These are phyloP conservation scores for Alternaria angustiovoidea DNA, from an alignment of 2,329 filamentous ascomycete species.

Conservation along the genomic window DNA sequence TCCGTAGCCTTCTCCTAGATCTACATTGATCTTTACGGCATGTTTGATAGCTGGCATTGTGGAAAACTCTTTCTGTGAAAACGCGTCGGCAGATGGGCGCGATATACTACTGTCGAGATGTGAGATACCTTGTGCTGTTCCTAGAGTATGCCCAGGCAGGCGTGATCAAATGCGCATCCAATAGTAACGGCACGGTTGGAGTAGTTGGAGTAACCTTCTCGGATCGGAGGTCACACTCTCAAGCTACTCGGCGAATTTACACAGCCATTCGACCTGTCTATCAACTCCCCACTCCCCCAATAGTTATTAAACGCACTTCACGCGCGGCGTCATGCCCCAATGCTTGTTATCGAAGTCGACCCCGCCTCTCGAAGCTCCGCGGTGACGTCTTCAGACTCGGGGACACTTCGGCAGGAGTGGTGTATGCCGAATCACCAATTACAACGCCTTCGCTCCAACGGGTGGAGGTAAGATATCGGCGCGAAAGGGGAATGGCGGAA, in stretches of 20 bases:
- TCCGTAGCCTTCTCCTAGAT: slow-evolving; percentile 63
- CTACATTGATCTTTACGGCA: slow-evolving; percentile 58
- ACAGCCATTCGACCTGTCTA: neutral
- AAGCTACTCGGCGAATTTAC: neutral
- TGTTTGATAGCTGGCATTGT: neutral
- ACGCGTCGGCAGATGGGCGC: neutral
- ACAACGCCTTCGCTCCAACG: slow-evolving; percentile 8
- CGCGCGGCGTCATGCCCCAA: slow-evolving; percentile 21
- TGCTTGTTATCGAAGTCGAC: slow-evolving; percentile 19
- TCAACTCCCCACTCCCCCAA: neutral
- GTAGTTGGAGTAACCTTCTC: slow-evolving; percentile 3
- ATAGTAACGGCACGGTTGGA: neutral
- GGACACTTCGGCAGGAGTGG: neutral
- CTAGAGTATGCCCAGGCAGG: neutral
- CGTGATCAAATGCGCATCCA: neutral
- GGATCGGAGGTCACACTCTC: neutral
- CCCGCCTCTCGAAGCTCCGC: slow-evolving; percentile 18
- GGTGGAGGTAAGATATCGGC: slow-evolving; percentile 1
- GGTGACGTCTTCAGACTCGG: slow-evolving; percentile 24
- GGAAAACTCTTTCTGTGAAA: neutral
- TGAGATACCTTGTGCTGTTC: neutral
- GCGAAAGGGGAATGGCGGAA: slow-evolving; percentile 10
- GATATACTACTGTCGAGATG: neutral
- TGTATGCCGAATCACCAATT: slow-evolving; percentile 14
- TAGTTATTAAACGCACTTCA: slow-evolving; percentile 8